Percentiles rank a stretch among this genome's conserved stretches.
Conservation (phyloP, 2,329 filamentous ascomycete species). For the Penicillium brevicompactum region DNA sequence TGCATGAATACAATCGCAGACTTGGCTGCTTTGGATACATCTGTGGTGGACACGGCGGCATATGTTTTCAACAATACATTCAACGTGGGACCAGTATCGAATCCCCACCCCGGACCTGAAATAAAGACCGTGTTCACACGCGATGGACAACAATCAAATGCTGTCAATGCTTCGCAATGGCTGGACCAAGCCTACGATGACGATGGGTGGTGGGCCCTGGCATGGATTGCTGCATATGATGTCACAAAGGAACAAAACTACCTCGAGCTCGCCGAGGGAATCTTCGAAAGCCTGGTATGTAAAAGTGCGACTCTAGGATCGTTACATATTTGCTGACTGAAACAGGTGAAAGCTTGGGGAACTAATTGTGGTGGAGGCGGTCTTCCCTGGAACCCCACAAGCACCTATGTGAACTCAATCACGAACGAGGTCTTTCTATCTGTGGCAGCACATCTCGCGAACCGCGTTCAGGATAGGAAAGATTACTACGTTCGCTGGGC, state of each 20-base stretch:
- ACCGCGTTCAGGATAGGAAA: conserved; percentile 43
- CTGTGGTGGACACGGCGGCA: conserved; percentile 34
- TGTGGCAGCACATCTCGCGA: conserved; percentile 58
- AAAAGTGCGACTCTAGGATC: not conserved
- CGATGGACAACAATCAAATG: conserved; percentile 2
- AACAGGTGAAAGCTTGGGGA: conserved; percentile 42
- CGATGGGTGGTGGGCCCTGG: conserved; percentile 57
- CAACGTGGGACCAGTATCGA: conserved; percentile 21
- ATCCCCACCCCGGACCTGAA: conserved; percentile 21
- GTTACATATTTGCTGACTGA: not conserved
- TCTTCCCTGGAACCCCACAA: conserved; percentile 52
- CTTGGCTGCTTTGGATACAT: conserved; percentile 43
- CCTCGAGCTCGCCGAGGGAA: conserved; percentile 49
- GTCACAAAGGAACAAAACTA: conserved; percentile 50
- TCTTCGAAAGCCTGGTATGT: conserved; percentile 51
- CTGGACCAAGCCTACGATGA: conserved; percentile 51
- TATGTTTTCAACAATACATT: conserved; percentile 51
- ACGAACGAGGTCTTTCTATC: conserved; percentile 60
- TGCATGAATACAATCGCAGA: conserved; percentile 65
- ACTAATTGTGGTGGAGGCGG: conserved; percentile 49
- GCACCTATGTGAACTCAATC: conserved; percentile 56
- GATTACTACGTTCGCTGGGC: conserved; percentile 50
- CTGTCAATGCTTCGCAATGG: conserved; percentile 29
- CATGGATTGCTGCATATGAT: conserved; percentile 59
- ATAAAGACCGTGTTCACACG: conserved; percentile 13